Conservation (phyloP, 176 grass and related monocot genomes). For the Ensete glaucum region DNA sequence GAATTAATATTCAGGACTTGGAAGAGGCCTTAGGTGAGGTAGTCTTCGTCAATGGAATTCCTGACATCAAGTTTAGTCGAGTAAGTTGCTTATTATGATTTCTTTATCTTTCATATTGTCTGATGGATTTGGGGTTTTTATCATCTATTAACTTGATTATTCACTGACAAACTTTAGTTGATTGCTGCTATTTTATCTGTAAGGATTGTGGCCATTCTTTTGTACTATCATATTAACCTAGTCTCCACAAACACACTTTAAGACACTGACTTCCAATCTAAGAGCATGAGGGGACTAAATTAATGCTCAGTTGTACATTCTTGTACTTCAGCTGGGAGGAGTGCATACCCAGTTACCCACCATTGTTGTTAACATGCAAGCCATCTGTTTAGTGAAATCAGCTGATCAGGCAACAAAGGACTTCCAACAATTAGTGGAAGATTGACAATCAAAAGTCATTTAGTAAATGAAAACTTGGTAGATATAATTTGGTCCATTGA, state of each 20-base stretch:
- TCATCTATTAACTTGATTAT: not conserved
- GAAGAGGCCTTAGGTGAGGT: conserved; percentile 82
- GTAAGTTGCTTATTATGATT: conserved; percentile 13
- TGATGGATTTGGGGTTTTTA: not conserved
- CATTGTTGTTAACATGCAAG: no score
- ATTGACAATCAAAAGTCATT: no score
- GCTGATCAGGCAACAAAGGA: not conserved
- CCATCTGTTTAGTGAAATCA: not conserved
- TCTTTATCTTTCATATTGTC: not conserved
- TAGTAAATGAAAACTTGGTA: not conserved
- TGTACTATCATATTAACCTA: not conserved
- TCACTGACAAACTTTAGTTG: not conserved
- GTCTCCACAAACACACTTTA: not conserved
- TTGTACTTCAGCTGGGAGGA: not conserved
- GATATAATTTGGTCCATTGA: not conserved
- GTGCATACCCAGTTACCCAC: no score
- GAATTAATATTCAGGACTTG: conserved; percentile 53
- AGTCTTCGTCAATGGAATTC: conserved; percentile 70
- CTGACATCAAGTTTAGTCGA: conserved; percentile 90
- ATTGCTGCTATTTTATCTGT: not conserved
- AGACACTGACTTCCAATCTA: not conserved
- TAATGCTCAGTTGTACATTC: not conserved
- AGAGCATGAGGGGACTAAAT: not conserved
- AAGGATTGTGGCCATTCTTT: not conserved
- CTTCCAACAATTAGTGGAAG: not conserved